Conservation (phyloP, 495 filamentous ascomycete species). For the Lepraria neglecta region DNA sequence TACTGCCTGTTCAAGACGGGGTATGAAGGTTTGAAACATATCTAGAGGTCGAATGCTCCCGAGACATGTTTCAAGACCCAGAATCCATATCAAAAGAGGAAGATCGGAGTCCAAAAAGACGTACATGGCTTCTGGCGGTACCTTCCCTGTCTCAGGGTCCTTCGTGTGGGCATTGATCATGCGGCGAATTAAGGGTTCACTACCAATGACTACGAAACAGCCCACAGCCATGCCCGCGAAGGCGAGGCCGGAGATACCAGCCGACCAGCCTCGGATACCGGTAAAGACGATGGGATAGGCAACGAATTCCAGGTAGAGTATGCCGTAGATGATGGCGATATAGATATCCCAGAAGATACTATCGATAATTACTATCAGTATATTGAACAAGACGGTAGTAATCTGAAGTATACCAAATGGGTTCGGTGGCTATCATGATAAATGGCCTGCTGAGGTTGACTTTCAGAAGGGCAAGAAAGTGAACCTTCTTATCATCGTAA, state of each 20-base stretch:
- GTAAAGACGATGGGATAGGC: conserved; percentile 74
- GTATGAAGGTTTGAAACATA: no score
- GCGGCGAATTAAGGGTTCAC: conserved; percentile 64
- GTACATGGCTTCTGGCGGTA: conserved; percentile 61
- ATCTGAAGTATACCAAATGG: conserved; percentile 55
- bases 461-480: conserved; percentile 51
- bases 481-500: conserved; percentile 58
- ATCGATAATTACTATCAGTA: conserved; percentile 1
- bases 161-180: conserved; percentile 63
- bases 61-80: no score
- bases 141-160: conserved; percentile 62
- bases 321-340: conserved; percentile 58
- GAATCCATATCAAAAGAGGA: no score
- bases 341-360: conserved; percentile 74
- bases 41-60: no score
- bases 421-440: conserved; percentile 70
- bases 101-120: no score
- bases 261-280: conserved; percentile 63
- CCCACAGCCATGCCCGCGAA: conserved; percentile 74
- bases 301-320: conserved; percentile 57
- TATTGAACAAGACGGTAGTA: background rate
- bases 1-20: no score
- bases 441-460: conserved; percentile 72
- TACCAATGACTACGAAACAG: conserved; percentile 55
- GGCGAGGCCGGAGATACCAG: conserved; percentile 61